phyloP scores from a whole-genome alignment of 2,329 filamentous ascomycete species.

The Allantophomopsis cytisporea region DNA sequence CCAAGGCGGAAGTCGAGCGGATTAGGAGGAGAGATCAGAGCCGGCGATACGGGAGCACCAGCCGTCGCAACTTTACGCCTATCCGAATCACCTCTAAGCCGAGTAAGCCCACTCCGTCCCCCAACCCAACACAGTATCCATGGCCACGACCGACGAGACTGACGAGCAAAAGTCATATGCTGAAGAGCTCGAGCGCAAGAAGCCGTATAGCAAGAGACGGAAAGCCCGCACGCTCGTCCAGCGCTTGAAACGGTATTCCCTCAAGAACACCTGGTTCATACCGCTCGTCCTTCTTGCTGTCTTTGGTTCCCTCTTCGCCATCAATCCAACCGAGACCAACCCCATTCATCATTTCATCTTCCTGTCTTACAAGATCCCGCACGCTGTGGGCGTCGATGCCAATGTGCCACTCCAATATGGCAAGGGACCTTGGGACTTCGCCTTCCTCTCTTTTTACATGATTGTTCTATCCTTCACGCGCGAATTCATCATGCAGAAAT shows the following conservation, averaged over 20 bases:
- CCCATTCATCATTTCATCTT: slow-evolving; percentile 73
- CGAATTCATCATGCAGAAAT: slow-evolving; percentile 89
- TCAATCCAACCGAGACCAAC: slow-evolving; percentile 68
- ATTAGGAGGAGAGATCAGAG: slow-evolving; percentile 33
- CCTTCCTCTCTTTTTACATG: slow-evolving; percentile 81
- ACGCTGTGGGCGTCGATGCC: slow-evolving; percentile 21
- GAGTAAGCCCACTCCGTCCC: background rate
- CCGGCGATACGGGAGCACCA: slow-evolving; percentile 33
- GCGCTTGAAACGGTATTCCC: slow-evolving; percentile 28
- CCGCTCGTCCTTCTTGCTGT: slow-evolving; percentile 55
- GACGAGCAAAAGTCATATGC: too few relatives aligned
- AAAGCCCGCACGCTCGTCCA: slow-evolving; percentile 25
- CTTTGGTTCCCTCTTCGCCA: slow-evolving; percentile 54
- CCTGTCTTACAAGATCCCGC: slow-evolving; percentile 70
- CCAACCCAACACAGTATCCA: background rate
- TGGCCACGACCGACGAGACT: too few relatives aligned
- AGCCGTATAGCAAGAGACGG: slow-evolving; percentile 18
- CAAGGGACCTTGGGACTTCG: slow-evolving; percentile 77
- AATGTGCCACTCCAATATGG: slow-evolving; percentile 55
- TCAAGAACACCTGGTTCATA: slow-evolving; percentile 47
- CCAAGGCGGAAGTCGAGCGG: slow-evolving; percentile 29
- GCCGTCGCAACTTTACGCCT: slow-evolving; percentile 30
- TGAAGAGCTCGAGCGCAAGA: slow-evolving; percentile 4
- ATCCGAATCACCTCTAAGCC: slow-evolving; percentile 9
- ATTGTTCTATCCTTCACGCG: slow-evolving; percentile 84